Conservation (phyloP, 2,329 filamentous ascomycete genomes). For the Beauveria caledonica region DNA sequence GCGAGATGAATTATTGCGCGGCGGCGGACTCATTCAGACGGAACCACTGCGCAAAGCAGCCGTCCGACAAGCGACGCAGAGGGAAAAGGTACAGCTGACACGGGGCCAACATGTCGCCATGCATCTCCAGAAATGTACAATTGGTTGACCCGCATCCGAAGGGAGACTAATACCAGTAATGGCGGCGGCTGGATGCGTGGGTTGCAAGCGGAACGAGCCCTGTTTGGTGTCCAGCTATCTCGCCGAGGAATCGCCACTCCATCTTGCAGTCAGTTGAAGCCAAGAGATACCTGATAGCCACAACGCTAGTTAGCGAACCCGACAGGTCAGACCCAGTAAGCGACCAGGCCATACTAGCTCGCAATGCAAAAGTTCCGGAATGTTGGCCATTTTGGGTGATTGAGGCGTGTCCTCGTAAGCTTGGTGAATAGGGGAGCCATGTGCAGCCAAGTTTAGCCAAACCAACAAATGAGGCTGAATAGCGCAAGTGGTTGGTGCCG, state of each 20-base stretch:
- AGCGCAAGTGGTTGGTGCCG: not conserved
- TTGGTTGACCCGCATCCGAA: not conserved
- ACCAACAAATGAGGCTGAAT: not conserved
- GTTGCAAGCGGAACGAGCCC: not conserved
- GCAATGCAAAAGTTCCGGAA: slow-evolving; percentile 3
- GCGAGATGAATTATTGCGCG: not conserved
- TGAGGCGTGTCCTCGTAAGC: not conserved
- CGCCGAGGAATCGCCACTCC: not conserved
- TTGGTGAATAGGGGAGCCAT: not conserved
- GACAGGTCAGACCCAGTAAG: not conserved
- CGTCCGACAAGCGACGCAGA: too few relatives aligned
- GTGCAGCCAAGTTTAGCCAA: not conserved
- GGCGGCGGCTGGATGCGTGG: not conserved
- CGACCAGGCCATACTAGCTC: not conserved
- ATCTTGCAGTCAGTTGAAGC: not conserved
- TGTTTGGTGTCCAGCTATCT: not conserved
- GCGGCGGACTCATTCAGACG: too few relatives aligned
- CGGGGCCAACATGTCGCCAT: slow-evolving; percentile 2
- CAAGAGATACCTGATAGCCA: not conserved
- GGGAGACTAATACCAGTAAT: not conserved
- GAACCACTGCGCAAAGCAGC: too few relatives aligned
- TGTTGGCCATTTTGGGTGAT: slow-evolving; percentile 1
- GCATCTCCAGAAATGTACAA: slow-evolving; percentile 5
- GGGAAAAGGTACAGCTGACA: not conserved
- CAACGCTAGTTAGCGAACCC: slow-evolving; percentile 3